A percentile compares a stretch with the other conserved stretches of the same genome.
Conservation (phyloP, 306 rosid species). For the Dryas octopetala region DNA sequence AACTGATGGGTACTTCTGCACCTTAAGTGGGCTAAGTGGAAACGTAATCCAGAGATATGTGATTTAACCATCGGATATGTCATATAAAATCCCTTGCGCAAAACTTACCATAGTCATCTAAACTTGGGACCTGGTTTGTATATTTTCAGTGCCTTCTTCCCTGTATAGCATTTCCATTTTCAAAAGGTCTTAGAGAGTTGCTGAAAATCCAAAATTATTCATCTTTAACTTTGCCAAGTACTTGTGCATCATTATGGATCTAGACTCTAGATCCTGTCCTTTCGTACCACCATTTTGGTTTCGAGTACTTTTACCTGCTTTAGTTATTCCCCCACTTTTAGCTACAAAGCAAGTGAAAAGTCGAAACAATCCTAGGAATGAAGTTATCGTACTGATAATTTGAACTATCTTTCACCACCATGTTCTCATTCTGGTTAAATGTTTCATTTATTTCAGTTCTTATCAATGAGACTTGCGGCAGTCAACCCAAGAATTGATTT, state of each 20-base stretch:
- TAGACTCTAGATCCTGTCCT: neutral
- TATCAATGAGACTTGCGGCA: slow-evolving; percentile 94
- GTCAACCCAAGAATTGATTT: slow-evolving; percentile 84
- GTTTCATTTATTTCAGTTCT: slow-evolving; percentile 55
- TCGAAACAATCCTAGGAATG: neutral
- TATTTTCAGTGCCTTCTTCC: neutral
- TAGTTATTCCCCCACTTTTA: neutral
- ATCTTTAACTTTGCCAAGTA: neutral
- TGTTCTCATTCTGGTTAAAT: slow-evolving; percentile 31
- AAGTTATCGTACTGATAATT: neutral
- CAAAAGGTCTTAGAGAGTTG: neutral
- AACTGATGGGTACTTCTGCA: slow-evolving; percentile 16
- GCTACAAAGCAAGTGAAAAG: neutral
- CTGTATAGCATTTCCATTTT: neutral
- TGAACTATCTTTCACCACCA: slow-evolving; percentile 11
- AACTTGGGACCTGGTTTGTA: neutral
- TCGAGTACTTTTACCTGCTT: neutral
- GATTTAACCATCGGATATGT: neutral
- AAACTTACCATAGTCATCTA: neutral
- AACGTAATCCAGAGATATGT: slow-evolving; percentile 1
- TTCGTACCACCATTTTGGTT: neutral
- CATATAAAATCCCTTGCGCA: neutral
- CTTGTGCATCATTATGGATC: neutral
- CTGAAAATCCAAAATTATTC: neutral
- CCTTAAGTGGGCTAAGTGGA: slow-evolving; percentile 7